Conservation (phyloP, 1,284 basidiomycete genomes). For the Rhodotorula sp. region DNA sequence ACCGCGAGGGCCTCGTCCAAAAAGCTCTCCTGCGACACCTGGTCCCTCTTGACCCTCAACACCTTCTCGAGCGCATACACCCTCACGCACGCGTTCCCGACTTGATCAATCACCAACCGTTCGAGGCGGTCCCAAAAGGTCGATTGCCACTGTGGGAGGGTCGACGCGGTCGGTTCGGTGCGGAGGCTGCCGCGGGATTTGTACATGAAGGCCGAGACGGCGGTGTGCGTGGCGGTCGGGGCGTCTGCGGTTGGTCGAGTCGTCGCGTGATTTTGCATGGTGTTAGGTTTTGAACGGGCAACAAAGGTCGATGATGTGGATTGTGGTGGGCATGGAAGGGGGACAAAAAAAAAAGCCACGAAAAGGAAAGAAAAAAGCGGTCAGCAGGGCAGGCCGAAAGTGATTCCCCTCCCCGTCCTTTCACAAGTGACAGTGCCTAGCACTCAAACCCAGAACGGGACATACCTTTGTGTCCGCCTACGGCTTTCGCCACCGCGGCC, state of each 20-base stretch:
- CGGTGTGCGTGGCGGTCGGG: slow-evolving; percentile 12
- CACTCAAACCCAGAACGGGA: not conserved
- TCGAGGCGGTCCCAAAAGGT: slow-evolving; percentile 82
- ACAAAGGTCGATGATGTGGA: too few relatives aligned
- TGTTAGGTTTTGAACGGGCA: too few relatives aligned
- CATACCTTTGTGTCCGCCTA: slow-evolving; percentile 65
- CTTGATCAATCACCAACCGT: slow-evolving; percentile 71
- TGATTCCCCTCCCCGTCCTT: not conserved
- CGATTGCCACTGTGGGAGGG: slow-evolving; percentile 74
- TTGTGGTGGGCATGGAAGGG: too few relatives aligned
- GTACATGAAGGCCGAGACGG: slow-evolving; percentile 55
- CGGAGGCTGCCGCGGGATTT: slow-evolving; percentile 65
- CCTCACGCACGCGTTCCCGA: slow-evolving; percentile 87
- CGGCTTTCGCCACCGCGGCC: slow-evolving; percentile 77
- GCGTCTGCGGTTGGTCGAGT: slow-evolving; percentile 18
- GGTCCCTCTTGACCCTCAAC: slow-evolving; percentile 79
- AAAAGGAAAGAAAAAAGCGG: too few relatives aligned
- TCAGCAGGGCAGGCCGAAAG: not conserved
- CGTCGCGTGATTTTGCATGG: too few relatives aligned
- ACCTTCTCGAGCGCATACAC: slow-evolving; percentile 94
- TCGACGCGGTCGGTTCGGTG: slow-evolving; percentile 79
- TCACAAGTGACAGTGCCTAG: not conserved
- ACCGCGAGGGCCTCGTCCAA: slow-evolving; percentile 90
- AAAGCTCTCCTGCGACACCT: slow-evolving; percentile 72
- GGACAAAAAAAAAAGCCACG: too few relatives aligned